Percentiles rank a stretch among this genome's conserved stretches.
phyloP scores from a whole-genome alignment of 805 yeast species.

The Yamadazyma endophytica region DNA sequence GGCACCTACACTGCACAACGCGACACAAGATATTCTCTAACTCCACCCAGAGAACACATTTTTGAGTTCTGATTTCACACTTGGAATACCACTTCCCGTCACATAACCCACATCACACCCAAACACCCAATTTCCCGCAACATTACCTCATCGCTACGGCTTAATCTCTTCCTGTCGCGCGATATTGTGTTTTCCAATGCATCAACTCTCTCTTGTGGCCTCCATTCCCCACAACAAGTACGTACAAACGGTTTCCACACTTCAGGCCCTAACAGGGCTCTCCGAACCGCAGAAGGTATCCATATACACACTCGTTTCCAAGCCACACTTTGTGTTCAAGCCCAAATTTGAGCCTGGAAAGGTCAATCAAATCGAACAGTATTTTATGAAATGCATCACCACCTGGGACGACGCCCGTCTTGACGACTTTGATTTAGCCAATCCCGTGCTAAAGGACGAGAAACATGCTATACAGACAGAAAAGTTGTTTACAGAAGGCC shows the following conservation, averaged over 20 bases:
- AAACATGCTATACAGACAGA: conserved; percentile 20
- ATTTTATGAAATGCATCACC: conserved; percentile 46
- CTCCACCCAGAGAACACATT: too few relatives aligned
- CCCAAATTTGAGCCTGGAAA: conserved; percentile 56
- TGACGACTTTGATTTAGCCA: conserved; percentile 18
- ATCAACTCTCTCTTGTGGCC: conserved; percentile 48
- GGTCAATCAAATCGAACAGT: conserved; percentile 54
- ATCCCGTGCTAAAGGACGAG: conserved; percentile 21
- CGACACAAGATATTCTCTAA: too few relatives aligned
- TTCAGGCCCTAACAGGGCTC: conserved; percentile 50
- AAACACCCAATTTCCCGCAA: too few relatives aligned
- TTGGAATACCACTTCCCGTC: too few relatives aligned
- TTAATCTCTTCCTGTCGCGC: too few relatives aligned
- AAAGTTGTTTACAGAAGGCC: conserved; percentile 20
- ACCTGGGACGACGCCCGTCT: conserved; percentile 37
- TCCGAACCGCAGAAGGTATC: conserved; percentile 41
- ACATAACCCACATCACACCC: too few relatives aligned
- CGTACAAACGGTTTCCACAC: conserved; percentile 41
- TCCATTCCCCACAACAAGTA: conserved; percentile 39
- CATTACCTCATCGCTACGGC: too few relatives aligned
- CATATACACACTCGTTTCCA: conserved; percentile 46
- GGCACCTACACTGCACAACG: too few relatives aligned
- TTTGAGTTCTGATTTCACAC: too few relatives aligned
- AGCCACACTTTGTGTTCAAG: conserved; percentile 47
- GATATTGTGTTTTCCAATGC: too few relatives aligned